Base-by-base conservation (phyloP, 148 eudicot species). In the Rhododendron ovatum region DNA sequence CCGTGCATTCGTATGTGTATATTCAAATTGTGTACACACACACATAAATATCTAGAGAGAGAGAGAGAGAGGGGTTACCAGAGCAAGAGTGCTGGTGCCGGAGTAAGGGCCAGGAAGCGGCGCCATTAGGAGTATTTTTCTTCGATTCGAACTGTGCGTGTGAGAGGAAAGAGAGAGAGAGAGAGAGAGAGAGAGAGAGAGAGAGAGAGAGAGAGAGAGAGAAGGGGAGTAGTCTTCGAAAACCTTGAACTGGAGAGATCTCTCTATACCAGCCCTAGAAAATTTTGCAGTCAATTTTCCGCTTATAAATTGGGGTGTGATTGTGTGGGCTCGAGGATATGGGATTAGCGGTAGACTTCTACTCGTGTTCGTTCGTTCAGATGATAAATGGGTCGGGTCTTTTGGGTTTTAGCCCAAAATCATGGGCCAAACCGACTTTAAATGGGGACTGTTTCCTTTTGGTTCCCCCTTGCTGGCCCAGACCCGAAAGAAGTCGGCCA, bases 51-150 rank as follows among this genome's bases (percentile, higher is more conserved):
- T 18, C 33, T 12, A 55, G 69, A 81, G 15, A 81, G 67, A 53
- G 47, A 53, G 47, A 28, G 55, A 28, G 48, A 5, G 13, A 10
- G 8, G 35, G 26, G 35, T 92, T 61, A 95, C 98, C 95, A 92
- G 61, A 55, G 98, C 98, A 59, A 95, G 94, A 1, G 93, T 89
- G 89, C 98, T 95, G 67, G 86, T 88, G 35, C 98, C 98, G 33
- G 96, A 90, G 90, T 93, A 95, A n/a, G 92, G 94, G 65, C 95
- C 96, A 73, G 98, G 96, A 81, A 90, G 90, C 43, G 91, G 92
- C 82, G 93, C 93, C 96, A 94, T 94, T 84, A 22, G 74, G 5
- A 41, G 24, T 37, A 14, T 18, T 74, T 28, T 35, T 33, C 43
- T 74, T 14, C 7, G 24, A 30, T 1, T 71, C 15, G 43, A 14